Evolutionary conservation across 139 green algal species (phyloP), one percentile per base, ranked within the genome.

Genomic region (Ettlia oleoabundans): DNA sequence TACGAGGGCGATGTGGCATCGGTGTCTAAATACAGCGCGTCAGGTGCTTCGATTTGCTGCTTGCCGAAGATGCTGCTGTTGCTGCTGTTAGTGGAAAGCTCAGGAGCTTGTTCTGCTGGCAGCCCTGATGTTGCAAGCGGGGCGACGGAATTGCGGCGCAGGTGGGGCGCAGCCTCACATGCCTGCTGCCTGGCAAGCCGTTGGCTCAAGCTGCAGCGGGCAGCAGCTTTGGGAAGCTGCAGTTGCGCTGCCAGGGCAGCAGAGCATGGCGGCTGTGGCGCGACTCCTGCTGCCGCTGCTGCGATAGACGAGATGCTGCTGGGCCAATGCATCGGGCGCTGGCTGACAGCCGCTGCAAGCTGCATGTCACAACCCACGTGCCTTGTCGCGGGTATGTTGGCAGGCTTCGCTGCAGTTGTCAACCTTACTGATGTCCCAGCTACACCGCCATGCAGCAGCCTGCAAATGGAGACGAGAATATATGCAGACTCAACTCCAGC

Each of bases 231-330:
- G 69, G 8, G 28, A 32, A 7, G n/a, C 69, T 1, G n/a, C 9
- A 53, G 69, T 42, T 76, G 69, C 8, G 69, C 69, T 19, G 69
- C 30, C 42, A 77, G 28, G n/a, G 42, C n/a, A 33, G 67, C 19
- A 24, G 43, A 33, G 43, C 32, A 32, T 22, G 47, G 42, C 2
- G n/a, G 70, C 13, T n/a, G 15, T 15, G 43, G 15, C 21, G 43
- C 19, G n/a, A 65, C 43, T 1, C 15, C 43, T 13, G 70, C 70
- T 10, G 47, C 43, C 9, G 70, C 33, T 43, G 10, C 30, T 9
- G 32, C 13, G 32, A 7, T 5, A 22, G 3, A 7, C 19, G 19
- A 18, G 37, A 19, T 53, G 66, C 21, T 33, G 66, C 66, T 18
- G 42, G 64, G 21, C 18, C 41, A 26, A 40, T 24, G 41, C 41